Base-by-base conservation (phyloP, 768 basidiomycete species). In the Dentipellis fragilis region DNA sequence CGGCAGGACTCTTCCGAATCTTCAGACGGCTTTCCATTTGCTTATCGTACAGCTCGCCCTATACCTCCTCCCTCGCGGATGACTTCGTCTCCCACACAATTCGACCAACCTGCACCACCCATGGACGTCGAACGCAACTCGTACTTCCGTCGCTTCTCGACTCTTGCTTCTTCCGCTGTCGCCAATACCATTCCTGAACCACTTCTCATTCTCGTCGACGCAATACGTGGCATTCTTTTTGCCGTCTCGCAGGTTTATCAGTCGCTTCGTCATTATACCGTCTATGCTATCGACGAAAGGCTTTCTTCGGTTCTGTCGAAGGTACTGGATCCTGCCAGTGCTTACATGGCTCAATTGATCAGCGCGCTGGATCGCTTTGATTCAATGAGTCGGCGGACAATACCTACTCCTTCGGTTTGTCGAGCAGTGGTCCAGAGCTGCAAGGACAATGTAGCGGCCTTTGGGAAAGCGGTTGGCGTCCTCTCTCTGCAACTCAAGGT, bases 71-170 rank as follows among this genome's bases (percentile, higher is more conserved):
- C 29, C 29, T 29, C 73, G 19, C 64, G 66, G 21, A 63, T 69
- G 56, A 53, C 70, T 58, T 29, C 65, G 29, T 75, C 79, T 8
- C 76, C 78, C 34, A 68, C 73, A 2, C 63, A 68, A 19, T 59
- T 66, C 8, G 72, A 71, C 42, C 74, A 72, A 45, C 68, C 75
- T 1, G 72, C 78, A 3, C 79, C 81, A 17, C 75, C 83, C 4
- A 81, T 88, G 69, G 83, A 91, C 42, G 78, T 80, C 3, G 90
- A 94, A 64, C 82, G 89, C 21, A 88, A 92, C 64, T 89, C 91
- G 1, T 98, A 99, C 70, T 99, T 99, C 72, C 85, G 87, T 38
- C 84, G 93, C n/a, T 75, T 95, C 21, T 93, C 92, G 2, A 83
- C 85, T 35, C 72, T 92, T 4, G 87, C 87, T 1, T 71, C 74